Evolutionary conservation across 345 rosid species (phyloP).

Genomic region (Pugionium cornutum): DNA sequence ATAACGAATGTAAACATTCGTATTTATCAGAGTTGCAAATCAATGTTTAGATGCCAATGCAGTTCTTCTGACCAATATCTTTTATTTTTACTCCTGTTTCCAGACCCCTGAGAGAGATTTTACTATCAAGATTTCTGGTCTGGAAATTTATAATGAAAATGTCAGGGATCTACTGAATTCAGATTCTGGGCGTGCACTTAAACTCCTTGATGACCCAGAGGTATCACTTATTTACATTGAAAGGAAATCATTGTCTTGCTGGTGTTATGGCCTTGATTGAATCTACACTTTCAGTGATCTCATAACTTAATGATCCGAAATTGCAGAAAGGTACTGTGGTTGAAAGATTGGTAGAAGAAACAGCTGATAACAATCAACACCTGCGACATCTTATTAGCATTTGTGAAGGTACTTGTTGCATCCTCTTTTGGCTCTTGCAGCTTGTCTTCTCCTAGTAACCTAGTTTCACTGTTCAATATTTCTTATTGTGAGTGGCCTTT

Average conservation of each 20-base stretch:
- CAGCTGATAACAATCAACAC: slow-evolving; percentile 75
- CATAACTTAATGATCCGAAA: slow-evolving; percentile 2
- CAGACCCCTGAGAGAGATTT: slow-evolving; percentile 99
- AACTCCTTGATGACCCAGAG: slow-evolving; percentile 99
- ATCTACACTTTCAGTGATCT: neutral
- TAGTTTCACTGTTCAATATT: neutral
- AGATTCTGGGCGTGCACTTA: slow-evolving; percentile 87
- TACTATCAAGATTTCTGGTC: slow-evolving; percentile 87
- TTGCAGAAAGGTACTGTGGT: slow-evolving; percentile 97
- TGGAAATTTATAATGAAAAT: slow-evolving; percentile 96
- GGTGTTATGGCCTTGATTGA: slow-evolving; percentile 22
- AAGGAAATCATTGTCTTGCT: neutral
- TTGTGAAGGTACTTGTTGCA: slow-evolving; percentile 73
- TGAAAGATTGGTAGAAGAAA: slow-evolving; percentile 93
- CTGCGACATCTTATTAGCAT: slow-evolving; percentile 78
- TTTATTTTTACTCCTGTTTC: slow-evolving; percentile 27
- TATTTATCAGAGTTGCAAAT: slow-evolving; percentile 15
- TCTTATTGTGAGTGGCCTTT: slow-evolving; percentile 27
- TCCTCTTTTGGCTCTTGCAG: neutral
- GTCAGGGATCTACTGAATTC: slow-evolving; percentile 89
- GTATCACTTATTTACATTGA: slow-evolving; percentile 43
- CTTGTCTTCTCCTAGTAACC: neutral
- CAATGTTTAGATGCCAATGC: slow-evolving; percentile 10
- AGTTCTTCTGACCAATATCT: slow-evolving; percentile 17
- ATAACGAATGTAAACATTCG: slow-evolving; percentile 62